A percentile compares a stretch with the other conserved stretches of the same genome.
Conservation (phyloP, 192 early-diverging fungal species). For the Coemansia sp. region DNA sequence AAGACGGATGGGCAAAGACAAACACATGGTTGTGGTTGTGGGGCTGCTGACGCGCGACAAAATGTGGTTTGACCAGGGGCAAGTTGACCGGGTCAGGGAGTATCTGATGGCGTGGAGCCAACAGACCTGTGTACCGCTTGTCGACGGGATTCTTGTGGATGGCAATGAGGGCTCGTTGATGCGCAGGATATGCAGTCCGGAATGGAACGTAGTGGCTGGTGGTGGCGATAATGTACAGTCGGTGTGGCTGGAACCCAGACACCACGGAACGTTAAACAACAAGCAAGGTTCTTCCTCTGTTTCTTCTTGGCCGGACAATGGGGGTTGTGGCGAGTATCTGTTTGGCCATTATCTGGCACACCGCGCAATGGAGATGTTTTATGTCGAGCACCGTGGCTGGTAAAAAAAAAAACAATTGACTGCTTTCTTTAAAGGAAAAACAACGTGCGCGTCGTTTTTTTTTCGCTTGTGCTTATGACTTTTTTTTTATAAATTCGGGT, state of each 20-base stretch:
- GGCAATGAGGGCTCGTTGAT: slow-evolving; percentile 13
- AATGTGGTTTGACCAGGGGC: slow-evolving; percentile 42
- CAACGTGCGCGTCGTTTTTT: no score
- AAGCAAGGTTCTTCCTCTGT: background rate
- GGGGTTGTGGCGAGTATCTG: slow-evolving; percentile 8
- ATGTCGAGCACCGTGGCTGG: slow-evolving; percentile 56
- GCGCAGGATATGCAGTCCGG: slow-evolving; percentile 9
- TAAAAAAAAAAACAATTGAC: slow-evolving; percentile 8
- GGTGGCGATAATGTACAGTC: slow-evolving; percentile 8
- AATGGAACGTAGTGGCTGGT: slow-evolving; percentile 26
- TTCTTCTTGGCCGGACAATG: background rate
- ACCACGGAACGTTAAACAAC: background rate
- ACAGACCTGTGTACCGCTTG: slow-evolving; percentile 28
- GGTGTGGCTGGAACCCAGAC: background rate
- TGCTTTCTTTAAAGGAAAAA: no score
- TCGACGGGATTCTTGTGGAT: slow-evolving; percentile 38
- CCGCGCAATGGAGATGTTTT: slow-evolving; percentile 54
- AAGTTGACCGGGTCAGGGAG: slow-evolving; percentile 31
- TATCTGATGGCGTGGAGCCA: slow-evolving; percentile 44
- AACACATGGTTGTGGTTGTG: slow-evolving; percentile 42
- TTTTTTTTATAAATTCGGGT: no score
- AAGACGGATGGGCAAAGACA: slow-evolving; percentile 39
- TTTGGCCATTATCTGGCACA: slow-evolving; percentile 52
- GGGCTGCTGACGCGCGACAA: slow-evolving; percentile 35
- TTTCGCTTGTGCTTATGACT: no score